phyloP scores from a whole-genome alignment of 805 yeast species.

The Candida lessepsii region DNA sequence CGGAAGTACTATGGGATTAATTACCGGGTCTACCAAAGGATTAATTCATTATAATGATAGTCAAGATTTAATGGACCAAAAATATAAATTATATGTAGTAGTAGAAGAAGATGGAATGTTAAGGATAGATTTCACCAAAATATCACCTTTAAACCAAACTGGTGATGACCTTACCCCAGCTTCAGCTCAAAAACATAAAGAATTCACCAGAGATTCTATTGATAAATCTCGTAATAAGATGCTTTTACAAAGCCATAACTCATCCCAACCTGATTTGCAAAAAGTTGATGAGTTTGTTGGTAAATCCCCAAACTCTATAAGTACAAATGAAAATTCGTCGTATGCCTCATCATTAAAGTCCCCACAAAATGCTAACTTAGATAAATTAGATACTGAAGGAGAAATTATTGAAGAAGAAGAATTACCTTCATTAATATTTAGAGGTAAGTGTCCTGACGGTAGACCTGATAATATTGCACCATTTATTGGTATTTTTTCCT shows the following conservation, averaged over 20 bases:
- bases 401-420: conserved; percentile 36
- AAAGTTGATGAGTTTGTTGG: conserved; percentile 5
- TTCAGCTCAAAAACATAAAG: conserved; percentile 3
- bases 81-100: conserved; percentile 49
- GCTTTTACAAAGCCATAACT: neutral
- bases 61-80: conserved; percentile 45
- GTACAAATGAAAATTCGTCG: conserved; percentile 15
- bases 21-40: conserved; percentile 53
- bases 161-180: conserved; percentile 12
- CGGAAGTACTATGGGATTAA: conserved; percentile 55
- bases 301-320: conserved; percentile 13
- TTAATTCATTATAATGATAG: conserved; percentile 48
- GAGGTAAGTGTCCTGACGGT: conserved; percentile 53
- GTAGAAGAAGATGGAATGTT: conserved; percentile 46
- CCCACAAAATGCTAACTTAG: conserved; percentile 10
- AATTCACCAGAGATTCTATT: neutral
- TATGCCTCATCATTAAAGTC: conserved; percentile 15
- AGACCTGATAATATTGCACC: conserved; percentile 52
- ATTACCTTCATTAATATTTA: conserved; percentile 47
- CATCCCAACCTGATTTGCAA: conserved; percentile 1
- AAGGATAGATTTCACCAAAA: conserved; percentile 52
- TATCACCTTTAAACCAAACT: conserved; percentile 25
- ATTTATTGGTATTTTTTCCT: conserved; percentile 53
- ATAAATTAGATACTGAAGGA: conserved; percentile 19
- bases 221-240: neutral